phyloP scores from a whole-genome alignment of 2,329 filamentous ascomycete species.

The Aspergillus thermomutatus region DNA sequence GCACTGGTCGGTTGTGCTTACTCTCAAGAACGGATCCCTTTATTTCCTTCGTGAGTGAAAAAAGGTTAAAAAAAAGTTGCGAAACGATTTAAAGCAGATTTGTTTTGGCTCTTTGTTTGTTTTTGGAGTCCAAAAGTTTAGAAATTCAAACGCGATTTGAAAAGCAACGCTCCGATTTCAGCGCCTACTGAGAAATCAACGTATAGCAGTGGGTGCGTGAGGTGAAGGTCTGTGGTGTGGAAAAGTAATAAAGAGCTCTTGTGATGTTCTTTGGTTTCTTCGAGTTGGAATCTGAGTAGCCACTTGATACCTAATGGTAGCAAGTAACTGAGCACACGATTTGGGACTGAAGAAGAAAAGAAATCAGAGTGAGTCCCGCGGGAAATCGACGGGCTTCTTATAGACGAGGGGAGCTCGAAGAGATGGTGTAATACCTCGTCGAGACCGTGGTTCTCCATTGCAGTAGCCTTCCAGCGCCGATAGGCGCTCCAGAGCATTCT shows the following conservation, averaged over 20 bases:
- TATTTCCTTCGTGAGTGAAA: conserved; percentile 7
- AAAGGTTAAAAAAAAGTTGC: conserved; percentile 2
- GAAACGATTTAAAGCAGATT: neutral
- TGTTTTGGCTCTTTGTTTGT: neutral
- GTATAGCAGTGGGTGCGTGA: neutral
- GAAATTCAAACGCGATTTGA: neutral
- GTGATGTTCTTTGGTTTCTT: neutral
- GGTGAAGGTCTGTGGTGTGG: neutral
- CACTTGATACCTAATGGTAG: neutral
- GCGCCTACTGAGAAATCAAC: neutral
- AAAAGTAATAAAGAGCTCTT: neutral
- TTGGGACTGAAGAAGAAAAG: neutral
- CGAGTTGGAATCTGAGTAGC: neutral
- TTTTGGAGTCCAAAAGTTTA: neutral
- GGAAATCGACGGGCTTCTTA: neutral
- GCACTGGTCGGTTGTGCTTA: neutral
- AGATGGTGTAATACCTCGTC: neutral
- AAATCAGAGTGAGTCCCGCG: neutral
- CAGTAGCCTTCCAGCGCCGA: neutral
- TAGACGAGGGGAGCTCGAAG: neutral
- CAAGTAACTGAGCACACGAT: neutral
- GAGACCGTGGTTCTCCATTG: neutral
- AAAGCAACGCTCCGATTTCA: neutral
- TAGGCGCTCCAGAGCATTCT: neutral
- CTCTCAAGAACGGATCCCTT: conserved; percentile 6